Percentiles rank a stretch among this genome's conserved stretches.
These are phyloP conservation scores for Nigrograna mackinnonii DNA, from an alignment of 2,329 filamentous ascomycete genomes.

Conservation along the genomic window DNA sequence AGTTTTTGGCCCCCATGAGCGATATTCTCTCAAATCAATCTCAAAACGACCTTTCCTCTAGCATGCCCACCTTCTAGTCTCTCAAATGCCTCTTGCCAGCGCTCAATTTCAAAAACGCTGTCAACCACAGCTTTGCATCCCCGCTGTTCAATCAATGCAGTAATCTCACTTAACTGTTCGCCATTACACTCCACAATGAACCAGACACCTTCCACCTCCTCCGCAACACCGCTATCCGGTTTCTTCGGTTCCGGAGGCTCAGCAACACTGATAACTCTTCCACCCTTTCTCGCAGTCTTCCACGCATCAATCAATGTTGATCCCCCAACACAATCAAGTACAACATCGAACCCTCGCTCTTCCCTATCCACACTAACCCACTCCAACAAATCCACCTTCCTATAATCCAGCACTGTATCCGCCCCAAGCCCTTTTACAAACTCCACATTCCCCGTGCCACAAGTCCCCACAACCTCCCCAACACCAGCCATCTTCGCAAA, in stretches of 20 bases:
- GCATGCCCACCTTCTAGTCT: conserved; percentile 44
- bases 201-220: conserved; percentile 40
- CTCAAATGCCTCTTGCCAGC: conserved; percentile 45
- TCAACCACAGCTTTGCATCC: conserved; percentile 43
- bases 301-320: conserved; percentile 47
- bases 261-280: conserved; percentile 45
- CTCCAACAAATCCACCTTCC: conserved; percentile 24
- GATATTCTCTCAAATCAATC: too few relatives aligned
- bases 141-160: conserved; percentile 43
- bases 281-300: conserved; percentile 43
- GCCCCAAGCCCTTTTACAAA: conserved; percentile 47
- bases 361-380: conserved; percentile 35
- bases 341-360: conserved; percentile 43
- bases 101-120: conserved; percentile 45
- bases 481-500: conserved; percentile 42
- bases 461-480: conserved; percentile 46
- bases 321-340: conserved; percentile 50
- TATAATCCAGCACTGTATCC: conserved; percentile 47
- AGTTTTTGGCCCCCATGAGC: too few relatives aligned
- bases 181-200: conserved; percentile 48
- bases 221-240: conserved; percentile 28
- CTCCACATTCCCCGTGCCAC: conserved; percentile 41
- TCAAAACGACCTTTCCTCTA: conserved; percentile 23
- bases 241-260: conserved; percentile 35
- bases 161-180: conserved; percentile 41